Evolutionary conservation across 345 rosid genomes (phyloP).

Genomic region (Carallia brachiata): DNA sequence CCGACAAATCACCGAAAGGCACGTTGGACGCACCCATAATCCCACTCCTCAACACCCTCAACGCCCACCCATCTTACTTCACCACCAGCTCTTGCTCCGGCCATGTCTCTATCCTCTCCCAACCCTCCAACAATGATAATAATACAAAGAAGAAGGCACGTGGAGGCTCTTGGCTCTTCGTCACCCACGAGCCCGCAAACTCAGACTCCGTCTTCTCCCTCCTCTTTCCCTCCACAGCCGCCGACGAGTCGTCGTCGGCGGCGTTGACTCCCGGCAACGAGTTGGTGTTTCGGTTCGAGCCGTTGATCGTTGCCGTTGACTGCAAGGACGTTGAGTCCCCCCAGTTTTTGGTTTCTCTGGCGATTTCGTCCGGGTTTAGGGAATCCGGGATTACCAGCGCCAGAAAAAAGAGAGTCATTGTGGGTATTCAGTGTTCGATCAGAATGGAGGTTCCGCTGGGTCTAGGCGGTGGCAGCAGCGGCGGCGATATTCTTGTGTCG

Average conservation of each 20-base stretch:
- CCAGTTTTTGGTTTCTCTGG: too few species aligned
- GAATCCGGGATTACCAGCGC: slow-evolving; percentile 85
- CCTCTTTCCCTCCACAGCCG: slow-evolving; percentile 38
- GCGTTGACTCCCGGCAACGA: slow-evolving; percentile 26
- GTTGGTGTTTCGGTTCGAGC: slow-evolving; percentile 21
- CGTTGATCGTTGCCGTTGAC: too few species aligned
- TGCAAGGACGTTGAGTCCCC: too few species aligned
- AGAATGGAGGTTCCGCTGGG: slow-evolving; percentile 89
- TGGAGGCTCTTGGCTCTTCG: slow-evolving; percentile 80
- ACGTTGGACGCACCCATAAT: slow-evolving; percentile 65
- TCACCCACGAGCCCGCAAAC: slow-evolving; percentile 68
- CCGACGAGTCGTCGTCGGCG: not conserved
- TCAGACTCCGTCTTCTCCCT: slow-evolving; percentile 45
- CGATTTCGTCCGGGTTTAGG: slow-evolving; percentile 53
- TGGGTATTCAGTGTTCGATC: slow-evolving; percentile 78
- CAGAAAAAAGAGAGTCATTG: slow-evolving; percentile 59
- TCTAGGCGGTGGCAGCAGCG: slow-evolving; percentile 22
- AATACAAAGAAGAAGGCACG: slow-evolving; percentile 63
- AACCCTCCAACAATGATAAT: slow-evolving; percentile 30
- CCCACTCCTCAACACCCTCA: slow-evolving; percentile 67
- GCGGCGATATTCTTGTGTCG: slow-evolving; percentile 46
- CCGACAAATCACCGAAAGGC: slow-evolving; percentile 84
- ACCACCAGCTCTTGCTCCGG: slow-evolving; percentile 97
- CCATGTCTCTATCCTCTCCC: slow-evolving; percentile 81
- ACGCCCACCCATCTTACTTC: slow-evolving; percentile 71